Percentiles rank a stretch among this genome's conserved stretches.
These are phyloP conservation scores for Blastobotrys persicus DNA, from an alignment of 1,139 yeast species.

Conservation along the genomic window DNA sequence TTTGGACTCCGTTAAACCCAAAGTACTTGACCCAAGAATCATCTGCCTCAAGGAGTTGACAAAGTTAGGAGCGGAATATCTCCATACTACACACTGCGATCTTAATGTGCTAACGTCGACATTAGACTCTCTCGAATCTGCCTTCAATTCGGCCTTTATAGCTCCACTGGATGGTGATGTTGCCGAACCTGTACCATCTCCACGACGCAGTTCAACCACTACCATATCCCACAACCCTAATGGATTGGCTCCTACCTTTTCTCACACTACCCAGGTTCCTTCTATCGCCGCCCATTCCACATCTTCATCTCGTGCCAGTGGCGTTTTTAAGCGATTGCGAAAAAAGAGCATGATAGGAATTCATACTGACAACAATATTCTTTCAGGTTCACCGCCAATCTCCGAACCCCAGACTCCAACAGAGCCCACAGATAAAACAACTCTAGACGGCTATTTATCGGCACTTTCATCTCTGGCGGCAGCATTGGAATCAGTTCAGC, in stretches of 20 bases:
- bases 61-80: constrained; percentile 21
- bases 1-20: constrained; percentile 20
- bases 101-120: constrained; percentile 7
- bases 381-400: not conserved
- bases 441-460: constrained; percentile 19
- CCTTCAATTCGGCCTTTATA: constrained; percentile 24
- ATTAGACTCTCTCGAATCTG: constrained; percentile 20
- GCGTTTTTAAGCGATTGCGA: constrained; percentile 18
- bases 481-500: constrained; percentile 21
- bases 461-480: constrained; percentile 20
- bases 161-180: constrained; percentile 15
- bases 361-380: constrained; percentile 1
- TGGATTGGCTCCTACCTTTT: constrained; percentile 1
- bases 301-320: constrained; percentile 3
- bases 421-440: constrained; percentile 4
- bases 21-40: constrained; percentile 24
- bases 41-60: constrained; percentile 24
- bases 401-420: constrained; percentile 15
- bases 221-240: constrained; percentile 8
- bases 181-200: constrained; percentile 2
- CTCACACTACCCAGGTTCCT: constrained; percentile 1
- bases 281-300: not conserved
- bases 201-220: constrained; percentile 4
- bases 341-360: constrained; percentile 17
- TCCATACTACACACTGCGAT: constrained; percentile 7